These are phyloP conservation scores for Coemansia reversa DNA, from an alignment of 192 early-diverging fungal species.

Conservation along the genomic window DNA sequence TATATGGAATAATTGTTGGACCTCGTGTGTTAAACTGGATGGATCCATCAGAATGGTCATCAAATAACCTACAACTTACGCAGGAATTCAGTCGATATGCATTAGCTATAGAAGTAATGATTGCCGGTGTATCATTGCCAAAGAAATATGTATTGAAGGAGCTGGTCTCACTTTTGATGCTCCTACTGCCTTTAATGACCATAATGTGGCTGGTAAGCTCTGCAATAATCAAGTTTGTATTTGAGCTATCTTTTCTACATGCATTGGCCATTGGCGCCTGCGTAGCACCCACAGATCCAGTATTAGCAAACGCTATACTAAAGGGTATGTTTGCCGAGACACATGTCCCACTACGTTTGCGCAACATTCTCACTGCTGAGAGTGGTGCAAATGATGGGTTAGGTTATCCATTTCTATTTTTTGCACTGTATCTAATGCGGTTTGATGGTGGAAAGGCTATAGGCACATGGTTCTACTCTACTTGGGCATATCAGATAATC, in stretches of 20 bases:
- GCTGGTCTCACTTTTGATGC: conserved; percentile 61
- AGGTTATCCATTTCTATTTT: conserved; percentile 79
- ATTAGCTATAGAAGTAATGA: conserved; percentile 84
- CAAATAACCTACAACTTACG: conserved; percentile 56
- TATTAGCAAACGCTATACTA: conserved; percentile 91
- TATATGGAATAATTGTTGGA: conserved; percentile 85
- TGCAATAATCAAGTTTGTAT: conserved; percentile 63
- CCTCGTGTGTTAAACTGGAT: conserved; percentile 70
- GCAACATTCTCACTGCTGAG: conserved; percentile 75
- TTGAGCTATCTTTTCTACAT: conserved; percentile 58
- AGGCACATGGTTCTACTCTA: conserved; percentile 75
- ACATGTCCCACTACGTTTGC: conserved; percentile 74
- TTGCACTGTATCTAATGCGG: conserved; percentile 71
- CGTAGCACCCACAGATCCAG: conserved; percentile 90
- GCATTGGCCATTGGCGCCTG: conserved; percentile 79
- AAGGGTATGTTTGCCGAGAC: conserved; percentile 92
- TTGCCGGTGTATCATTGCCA: conserved; percentile 78
- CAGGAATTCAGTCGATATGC: conserved; percentile 74
- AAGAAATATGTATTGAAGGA: conserved; percentile 74
- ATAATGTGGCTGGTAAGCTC: conserved; percentile 76
- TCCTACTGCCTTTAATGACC: conserved; percentile 79
- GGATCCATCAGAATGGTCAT: conserved; percentile 63
- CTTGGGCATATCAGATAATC: conserved; percentile 76
- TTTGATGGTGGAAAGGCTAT: conserved; percentile 61
- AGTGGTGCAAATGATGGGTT: conserved; percentile 89